Evolutionary conservation across 2,329 filamentous ascomycete genomes (phyloP).

Genomic region (Beauveria scarabaeidicola): DNA sequence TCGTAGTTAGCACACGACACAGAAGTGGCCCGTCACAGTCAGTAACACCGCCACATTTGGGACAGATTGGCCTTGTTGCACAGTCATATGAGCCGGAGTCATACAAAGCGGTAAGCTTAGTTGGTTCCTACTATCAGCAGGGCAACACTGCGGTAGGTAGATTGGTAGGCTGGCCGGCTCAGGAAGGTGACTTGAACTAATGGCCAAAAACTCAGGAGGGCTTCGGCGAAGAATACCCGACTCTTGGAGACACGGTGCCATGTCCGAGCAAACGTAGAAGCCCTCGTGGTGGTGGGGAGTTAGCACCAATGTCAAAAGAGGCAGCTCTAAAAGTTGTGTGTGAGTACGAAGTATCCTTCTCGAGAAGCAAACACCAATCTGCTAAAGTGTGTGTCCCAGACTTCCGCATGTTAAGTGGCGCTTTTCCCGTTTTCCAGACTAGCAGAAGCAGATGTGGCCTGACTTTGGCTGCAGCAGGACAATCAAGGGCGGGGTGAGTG

Average conservation of each 20-base stretch:
- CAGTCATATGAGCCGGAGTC: neutral
- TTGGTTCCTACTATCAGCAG: neutral
- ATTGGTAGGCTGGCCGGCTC: neutral
- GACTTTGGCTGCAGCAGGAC: neutral
- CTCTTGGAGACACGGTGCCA: neutral
- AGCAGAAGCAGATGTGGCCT: neutral
- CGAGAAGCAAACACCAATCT: too few species aligned
- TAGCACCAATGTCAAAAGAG: neutral
- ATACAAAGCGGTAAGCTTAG: neutral
- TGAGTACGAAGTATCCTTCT: too few species aligned
- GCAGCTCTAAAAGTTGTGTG: neutral
- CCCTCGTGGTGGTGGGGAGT: neutral
- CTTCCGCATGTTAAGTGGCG: neutral
- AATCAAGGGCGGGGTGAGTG: neutral
- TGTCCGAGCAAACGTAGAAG: neutral
- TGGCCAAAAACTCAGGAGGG: neutral
- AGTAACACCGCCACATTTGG: neutral
- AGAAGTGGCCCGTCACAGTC: neutral
- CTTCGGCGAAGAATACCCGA: neutral
- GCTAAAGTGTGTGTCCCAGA: too few species aligned
- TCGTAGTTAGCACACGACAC: too few species aligned
- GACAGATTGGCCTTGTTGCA: neutral
- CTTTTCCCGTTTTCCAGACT: neutral
- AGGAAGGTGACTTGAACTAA: neutral
- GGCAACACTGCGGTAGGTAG: neutral